Percentiles rank a stretch among this genome's conserved stretches.
Evolutionary conservation across 2,329 filamentous ascomycete species (phyloP).

Genomic region (Beauveria sp.): DNA sequence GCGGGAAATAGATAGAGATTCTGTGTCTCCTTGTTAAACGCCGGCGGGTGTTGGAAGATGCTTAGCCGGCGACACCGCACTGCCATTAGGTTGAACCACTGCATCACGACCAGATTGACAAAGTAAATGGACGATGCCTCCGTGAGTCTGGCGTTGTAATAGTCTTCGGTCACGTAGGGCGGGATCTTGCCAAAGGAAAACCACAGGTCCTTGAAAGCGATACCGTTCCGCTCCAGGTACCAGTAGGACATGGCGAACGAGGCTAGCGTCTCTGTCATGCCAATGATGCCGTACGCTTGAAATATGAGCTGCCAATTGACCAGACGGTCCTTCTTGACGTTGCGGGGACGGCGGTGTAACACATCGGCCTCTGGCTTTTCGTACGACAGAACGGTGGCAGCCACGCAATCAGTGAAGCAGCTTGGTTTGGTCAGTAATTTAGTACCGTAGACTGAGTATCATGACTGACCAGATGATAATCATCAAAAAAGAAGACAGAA

Average conservation of each 20-base stretch:
- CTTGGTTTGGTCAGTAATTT: slow-evolving; percentile 22
- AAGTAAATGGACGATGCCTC: slow-evolving; percentile 70
- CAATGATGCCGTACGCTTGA: slow-evolving; percentile 65
- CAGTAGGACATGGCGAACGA: slow-evolving; percentile 61
- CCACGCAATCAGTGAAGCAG: slow-evolving; percentile 71
- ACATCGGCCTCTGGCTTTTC: slow-evolving; percentile 72
- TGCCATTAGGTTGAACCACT: slow-evolving; percentile 69
- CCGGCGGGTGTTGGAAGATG: slow-evolving; percentile 65
- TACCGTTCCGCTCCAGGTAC: slow-evolving; percentile 55
- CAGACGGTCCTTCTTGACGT: slow-evolving; percentile 61
- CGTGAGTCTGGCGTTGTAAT: slow-evolving; percentile 49
- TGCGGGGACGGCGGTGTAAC: slow-evolving; percentile 59
- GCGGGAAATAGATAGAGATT: slow-evolving; percentile 65
- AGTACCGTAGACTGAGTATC: neutral
- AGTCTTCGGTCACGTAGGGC: slow-evolving; percentile 42
- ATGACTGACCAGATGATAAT: slow-evolving; percentile 49
- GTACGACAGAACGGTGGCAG: slow-evolving; percentile 66
- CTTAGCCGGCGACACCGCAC: slow-evolving; percentile 57
- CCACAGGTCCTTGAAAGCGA: slow-evolving; percentile 59
- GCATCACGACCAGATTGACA: slow-evolving; percentile 73
- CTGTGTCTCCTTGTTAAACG: slow-evolving; percentile 55
- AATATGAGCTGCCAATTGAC: slow-evolving; percentile 67
- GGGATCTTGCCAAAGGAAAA: slow-evolving; percentile 56
- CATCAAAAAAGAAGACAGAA: slow-evolving; percentile 67
- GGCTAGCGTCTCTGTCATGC: slow-evolving; percentile 51